Conservation (phyloP, 1,284 basidiomycete species). For the Irpex rosettiformis region DNA sequence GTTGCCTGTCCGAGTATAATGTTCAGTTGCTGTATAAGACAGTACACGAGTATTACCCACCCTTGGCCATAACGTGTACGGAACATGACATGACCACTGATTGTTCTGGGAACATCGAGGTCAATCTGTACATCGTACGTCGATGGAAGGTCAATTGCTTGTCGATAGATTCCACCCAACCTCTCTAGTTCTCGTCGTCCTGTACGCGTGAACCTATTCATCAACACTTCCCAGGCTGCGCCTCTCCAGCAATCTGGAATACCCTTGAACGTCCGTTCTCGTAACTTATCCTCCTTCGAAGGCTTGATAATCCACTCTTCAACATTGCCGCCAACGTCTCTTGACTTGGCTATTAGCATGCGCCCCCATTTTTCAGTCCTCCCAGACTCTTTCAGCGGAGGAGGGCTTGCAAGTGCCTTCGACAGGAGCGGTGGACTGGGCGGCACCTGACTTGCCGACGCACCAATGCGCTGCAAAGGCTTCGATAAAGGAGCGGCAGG, state of each 20-base stretch:
- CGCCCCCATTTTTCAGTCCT: slow-evolving; percentile 86
- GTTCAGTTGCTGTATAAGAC: background rate
- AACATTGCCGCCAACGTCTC: slow-evolving; percentile 79
- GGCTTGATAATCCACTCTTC: slow-evolving; percentile 66
- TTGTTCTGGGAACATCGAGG: slow-evolving; percentile 95
- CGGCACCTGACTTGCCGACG: slow-evolving; percentile 37
- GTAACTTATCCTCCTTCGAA: slow-evolving; percentile 62
- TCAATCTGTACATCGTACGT: slow-evolving; percentile 97
- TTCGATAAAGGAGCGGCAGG: slow-evolving; percentile 61
- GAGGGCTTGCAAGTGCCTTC: slow-evolving; percentile 39
- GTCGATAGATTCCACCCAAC: slow-evolving; percentile 55
- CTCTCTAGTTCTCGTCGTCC: slow-evolving; percentile 39
- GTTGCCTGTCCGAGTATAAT: slow-evolving; percentile 56
- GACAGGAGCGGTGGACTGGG: slow-evolving; percentile 27
- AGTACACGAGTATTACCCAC: slow-evolving; percentile 40
- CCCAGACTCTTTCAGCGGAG: slow-evolving; percentile 59
- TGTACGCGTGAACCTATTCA: slow-evolving; percentile 46
- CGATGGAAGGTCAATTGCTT: slow-evolving; percentile 74
- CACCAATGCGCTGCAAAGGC: slow-evolving; percentile 47
- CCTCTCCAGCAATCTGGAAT: slow-evolving; percentile 95
- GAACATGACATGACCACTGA: slow-evolving; percentile 93
- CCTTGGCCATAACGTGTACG: slow-evolving; percentile 94
- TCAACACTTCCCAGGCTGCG: slow-evolving; percentile 87
- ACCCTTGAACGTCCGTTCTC: slow-evolving; percentile 87
- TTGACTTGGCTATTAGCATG: slow-evolving; percentile 72